These are phyloP conservation scores for Podaxis sp. DNA, from an alignment of 768 basidiomycete species.

Conservation along the genomic window DNA sequence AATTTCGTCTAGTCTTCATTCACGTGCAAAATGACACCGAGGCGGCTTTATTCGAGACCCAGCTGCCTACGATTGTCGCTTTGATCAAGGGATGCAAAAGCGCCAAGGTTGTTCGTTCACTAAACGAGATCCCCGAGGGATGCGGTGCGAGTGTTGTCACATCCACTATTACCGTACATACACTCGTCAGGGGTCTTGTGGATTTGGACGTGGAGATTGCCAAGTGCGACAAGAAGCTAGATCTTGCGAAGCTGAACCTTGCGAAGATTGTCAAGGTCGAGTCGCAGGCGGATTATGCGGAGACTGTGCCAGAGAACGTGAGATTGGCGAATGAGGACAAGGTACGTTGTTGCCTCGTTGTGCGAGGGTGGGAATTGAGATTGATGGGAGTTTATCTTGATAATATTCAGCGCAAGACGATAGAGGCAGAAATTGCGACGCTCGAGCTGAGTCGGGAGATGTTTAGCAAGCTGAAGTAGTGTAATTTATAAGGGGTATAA, in stretches of 20 bases:
- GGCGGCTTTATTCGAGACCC: conserved; percentile 66
- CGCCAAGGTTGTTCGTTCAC: conserved; percentile 62
- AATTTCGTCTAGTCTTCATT: conserved; percentile 62
- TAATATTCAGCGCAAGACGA: conserved; percentile 11
- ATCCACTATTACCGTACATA: conserved; percentile 70
- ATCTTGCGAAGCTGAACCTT: conserved; percentile 64
- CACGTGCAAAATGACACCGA: conserved; percentile 66
- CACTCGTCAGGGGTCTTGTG: conserved; percentile 91
- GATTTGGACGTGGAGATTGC: conserved; percentile 85
- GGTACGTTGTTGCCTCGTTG: conserved; percentile 43
- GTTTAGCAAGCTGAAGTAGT: conserved; percentile 18
- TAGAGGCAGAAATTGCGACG: conserved; percentile 18
- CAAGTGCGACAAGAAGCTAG: conserved; percentile 89
- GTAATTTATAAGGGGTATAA: neutral
- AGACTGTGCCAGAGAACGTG: conserved; percentile 79
- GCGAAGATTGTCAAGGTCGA: conserved; percentile 78
- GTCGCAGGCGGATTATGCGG: conserved; percentile 73
- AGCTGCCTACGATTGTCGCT: conserved; percentile 71
- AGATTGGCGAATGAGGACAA: conserved; percentile 76
- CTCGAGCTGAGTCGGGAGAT: conserved; percentile 16
- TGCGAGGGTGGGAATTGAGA: neutral
- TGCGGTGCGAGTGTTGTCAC: conserved; percentile 85
- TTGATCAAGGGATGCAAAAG: conserved; percentile 89
- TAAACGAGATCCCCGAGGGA: conserved; percentile 77
- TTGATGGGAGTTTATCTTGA: neutral